Evolutionary conservation across 768 basidiomycete genomes (phyloP).

Genomic region (Floccularia luteovirens): DNA sequence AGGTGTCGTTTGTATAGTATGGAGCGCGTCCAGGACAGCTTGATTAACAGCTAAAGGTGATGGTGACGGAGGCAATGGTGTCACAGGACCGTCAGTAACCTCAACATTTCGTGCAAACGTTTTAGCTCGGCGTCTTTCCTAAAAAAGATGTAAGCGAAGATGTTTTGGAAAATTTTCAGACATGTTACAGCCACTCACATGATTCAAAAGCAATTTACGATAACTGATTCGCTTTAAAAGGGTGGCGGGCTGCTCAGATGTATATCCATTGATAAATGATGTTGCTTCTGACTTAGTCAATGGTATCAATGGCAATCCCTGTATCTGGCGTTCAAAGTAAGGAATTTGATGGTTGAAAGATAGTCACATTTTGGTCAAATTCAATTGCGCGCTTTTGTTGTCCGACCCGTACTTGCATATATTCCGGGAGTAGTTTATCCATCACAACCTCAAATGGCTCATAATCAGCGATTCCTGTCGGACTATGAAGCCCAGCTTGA

Average conservation of each 20-base stretch:
- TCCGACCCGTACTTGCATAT: conserved; percentile 13
- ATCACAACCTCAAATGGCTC: conserved; percentile 22
- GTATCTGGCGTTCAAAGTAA: conserved; percentile 3
- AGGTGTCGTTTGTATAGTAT: conserved; percentile 51
- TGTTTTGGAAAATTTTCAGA: not conserved
- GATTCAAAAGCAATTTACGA: conserved; percentile 39
- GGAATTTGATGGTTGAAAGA: not conserved
- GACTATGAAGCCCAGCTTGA: conserved; percentile 10
- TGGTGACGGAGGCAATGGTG: conserved; percentile 23
- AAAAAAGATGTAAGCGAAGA: conserved; percentile 1
- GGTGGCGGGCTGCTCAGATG: conserved; percentile 12
- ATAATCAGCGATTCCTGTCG: conserved; percentile 8
- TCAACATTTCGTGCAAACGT: conserved; percentile 12
- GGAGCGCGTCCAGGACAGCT: conserved; percentile 42
- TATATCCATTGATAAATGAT: conserved; percentile 20
- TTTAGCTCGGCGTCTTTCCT: conserved; percentile 23
- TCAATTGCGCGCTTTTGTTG: conserved; percentile 14
- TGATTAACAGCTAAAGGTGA: conserved; percentile 16
- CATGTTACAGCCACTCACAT: conserved; percentile 17
- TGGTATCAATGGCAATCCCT: conserved; percentile 30
- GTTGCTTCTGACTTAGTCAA: conserved; percentile 33
- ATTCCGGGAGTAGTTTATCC: conserved; percentile 18
- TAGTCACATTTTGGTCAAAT: conserved; percentile 14
- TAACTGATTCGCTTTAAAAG: conserved; percentile 24
- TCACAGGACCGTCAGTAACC: conserved; percentile 18